Evolutionary conservation across 1,139 yeast genomes (phyloP).

Genomic region (Wickerhamiella infanticola): DNA sequence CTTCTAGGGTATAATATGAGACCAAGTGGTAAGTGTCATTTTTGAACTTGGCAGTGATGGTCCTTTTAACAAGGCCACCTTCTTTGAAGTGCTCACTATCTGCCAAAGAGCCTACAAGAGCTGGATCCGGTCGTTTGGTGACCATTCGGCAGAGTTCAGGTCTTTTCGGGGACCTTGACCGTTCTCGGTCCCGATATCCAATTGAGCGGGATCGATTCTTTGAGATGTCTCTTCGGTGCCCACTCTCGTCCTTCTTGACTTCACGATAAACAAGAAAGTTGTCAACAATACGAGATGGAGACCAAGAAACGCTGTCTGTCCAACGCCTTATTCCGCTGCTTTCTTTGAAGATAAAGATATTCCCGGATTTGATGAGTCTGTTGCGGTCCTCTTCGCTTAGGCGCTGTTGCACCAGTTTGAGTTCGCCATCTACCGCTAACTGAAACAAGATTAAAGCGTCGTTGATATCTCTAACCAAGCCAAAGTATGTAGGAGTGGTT

Average conservation of each 20-base stretch:
- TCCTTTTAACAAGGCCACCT: conserved; percentile 68
- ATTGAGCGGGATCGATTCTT: background rate
- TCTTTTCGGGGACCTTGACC: background rate
- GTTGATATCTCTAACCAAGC: conserved; percentile 65
- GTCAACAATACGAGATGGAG: conserved; percentile 76
- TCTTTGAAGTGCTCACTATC: conserved; percentile 55
- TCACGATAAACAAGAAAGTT: conserved; percentile 61
- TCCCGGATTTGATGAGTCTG: conserved; percentile 54
- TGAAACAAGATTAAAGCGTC: conserved; percentile 79
- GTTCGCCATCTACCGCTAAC: conserved; percentile 46
- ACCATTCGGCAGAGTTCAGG: background rate
- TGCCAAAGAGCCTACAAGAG: conserved; percentile 34
- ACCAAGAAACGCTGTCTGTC: conserved; percentile 93
- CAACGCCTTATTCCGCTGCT: conserved; percentile 74
- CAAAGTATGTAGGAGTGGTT: conserved; percentile 37
- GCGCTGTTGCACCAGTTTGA: conserved; percentile 56
- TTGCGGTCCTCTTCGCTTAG: conserved; percentile 71
- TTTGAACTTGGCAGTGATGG: conserved; percentile 38
- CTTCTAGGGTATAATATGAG: conserved; percentile 62
- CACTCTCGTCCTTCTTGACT: background rate
- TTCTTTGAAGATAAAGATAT: conserved; percentile 73
- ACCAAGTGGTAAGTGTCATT: conserved; percentile 55
- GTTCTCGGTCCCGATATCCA: background rate
- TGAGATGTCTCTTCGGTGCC: background rate
- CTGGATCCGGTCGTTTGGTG: background rate